Conservation (phyloP, 768 basidiomycete genomes). For the Suillus plorans region DNA sequence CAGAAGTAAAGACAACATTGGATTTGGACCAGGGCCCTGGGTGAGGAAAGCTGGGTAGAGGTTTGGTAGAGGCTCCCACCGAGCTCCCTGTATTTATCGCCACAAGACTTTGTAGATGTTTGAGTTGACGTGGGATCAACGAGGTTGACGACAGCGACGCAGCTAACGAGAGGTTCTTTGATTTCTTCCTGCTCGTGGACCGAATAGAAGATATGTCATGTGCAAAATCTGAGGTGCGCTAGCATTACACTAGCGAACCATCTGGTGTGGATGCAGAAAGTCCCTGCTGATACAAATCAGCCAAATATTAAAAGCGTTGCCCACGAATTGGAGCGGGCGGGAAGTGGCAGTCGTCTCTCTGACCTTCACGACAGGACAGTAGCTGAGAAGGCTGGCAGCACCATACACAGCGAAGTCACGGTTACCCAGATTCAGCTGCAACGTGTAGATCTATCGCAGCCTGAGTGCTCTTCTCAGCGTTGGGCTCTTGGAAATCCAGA, state of each 20-base stretch:
- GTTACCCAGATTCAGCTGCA: neutral
- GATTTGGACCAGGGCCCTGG: neutral
- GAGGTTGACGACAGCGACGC: neutral
- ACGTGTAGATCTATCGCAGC: neutral
- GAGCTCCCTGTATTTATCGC: neutral
- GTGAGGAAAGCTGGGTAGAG: neutral
- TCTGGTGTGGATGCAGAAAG: neutral
- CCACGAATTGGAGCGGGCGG: slow-evolving; percentile 10
- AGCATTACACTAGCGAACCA: neutral
- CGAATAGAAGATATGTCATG: neutral
- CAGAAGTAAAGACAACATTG: neutral
- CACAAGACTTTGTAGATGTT: neutral
- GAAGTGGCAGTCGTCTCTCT: slow-evolving; percentile 1
- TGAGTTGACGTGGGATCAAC: neutral
- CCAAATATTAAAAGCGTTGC: slow-evolving; percentile 3
- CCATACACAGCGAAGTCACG: neutral
- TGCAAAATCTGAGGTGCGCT: neutral
- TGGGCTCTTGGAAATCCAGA: neutral
- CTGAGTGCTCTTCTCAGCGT: neutral
- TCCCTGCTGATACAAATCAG: neutral
- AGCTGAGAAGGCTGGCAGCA: neutral
- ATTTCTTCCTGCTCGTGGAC: neutral
- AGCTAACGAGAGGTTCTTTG: neutral
- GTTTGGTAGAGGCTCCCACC: neutral
- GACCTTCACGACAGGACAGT: neutral